Evolutionary conservation across 2,329 filamentous ascomycete species (phyloP), one percentile per base, ranked within the genome.

Genomic region (Xylariaceae sp.): DNA sequence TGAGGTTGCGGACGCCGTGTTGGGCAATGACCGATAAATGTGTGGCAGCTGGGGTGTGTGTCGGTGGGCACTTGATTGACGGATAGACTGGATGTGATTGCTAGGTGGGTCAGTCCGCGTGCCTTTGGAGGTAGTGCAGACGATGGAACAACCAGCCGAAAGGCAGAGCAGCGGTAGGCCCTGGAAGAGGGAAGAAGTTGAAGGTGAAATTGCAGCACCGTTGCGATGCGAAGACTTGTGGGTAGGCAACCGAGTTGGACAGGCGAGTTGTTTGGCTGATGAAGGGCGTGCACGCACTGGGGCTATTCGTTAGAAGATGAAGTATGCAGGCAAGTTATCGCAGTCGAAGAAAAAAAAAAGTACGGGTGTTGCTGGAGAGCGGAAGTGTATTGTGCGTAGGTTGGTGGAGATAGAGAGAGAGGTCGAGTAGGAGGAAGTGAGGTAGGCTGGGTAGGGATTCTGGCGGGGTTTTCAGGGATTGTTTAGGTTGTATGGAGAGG

Each of bases 391-490:
- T 46, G 53, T 49, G 45, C 29, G 56, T 53, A 49, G 56, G 50
- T 60, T 58, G 47, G 59, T 58, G 53, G 53, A 59, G 17, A 56
- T 51, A 59, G 50, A 44, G 48, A 60, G 63, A 65, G 66, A 67
- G 61, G 63, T 69, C 63, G 61, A 67, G 64, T 62, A 68, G 68
- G 48, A 58, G 46, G 53, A 52, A 50, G 53, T 57, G 36, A 58
- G 51, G 60, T 60, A 61, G 44, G 51, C 40, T 49, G 66, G 66
- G 67, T 66, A 66, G 66, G 63, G 68, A 68, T 64, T 59, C 64
- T 68, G 63, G 67, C 66, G 68, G 68, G 68, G 67, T 67, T 65
- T 67, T 65, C 66, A 64, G 64, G 65, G 58, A 61, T 61, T 58
- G 55, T 45, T 53, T 61, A 44, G 57, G 53, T 62, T 55, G 60